These are phyloP conservation scores for Penicillium sp. DNA, from an alignment of 2,329 filamentous ascomycete species.

Conservation along the genomic window DNA sequence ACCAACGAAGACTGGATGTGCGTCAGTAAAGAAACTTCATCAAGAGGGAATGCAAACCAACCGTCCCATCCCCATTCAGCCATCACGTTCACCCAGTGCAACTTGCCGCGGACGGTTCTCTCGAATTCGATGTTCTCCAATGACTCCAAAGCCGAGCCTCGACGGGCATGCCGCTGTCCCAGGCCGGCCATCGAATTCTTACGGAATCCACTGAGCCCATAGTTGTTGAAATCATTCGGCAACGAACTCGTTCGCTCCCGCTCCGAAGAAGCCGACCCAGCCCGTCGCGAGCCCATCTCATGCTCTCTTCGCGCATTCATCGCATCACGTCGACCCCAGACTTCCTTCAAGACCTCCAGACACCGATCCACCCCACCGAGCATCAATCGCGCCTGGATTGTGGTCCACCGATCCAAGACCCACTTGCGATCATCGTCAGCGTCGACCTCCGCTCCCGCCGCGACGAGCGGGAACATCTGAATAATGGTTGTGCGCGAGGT, in stretches of 20 bases:
- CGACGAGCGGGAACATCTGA: constrained; percentile 70
- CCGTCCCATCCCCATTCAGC: constrained; percentile 73
- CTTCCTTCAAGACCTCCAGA: constrained; percentile 65
- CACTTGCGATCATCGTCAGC: constrained; percentile 63
- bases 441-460: constrained; percentile 66
- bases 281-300: background rate
- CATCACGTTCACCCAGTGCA: constrained; percentile 74
- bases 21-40: background rate
- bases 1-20: constrained; percentile 18
- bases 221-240: background rate
- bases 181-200: constrained; percentile 19
- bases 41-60: constrained; percentile 38
- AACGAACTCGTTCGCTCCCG: background rate
- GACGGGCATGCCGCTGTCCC: constrained; percentile 17
- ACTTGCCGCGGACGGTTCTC: constrained; percentile 64
- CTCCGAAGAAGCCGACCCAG: background rate
- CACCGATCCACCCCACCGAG: constrained; percentile 70
- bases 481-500: constrained; percentile 66
- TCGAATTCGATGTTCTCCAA: constrained; percentile 56
- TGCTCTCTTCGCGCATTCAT: constrained; percentile 44
- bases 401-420: constrained; percentile 64
- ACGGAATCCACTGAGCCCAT: constrained; percentile 29
- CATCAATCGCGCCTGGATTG: constrained; percentile 63
- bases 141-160: constrained; percentile 34
- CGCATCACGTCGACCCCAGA: constrained; percentile 63